Evolutionary conservation across 2,329 filamentous ascomycete species (phyloP).

Genomic region (Cytospora schulzeri): DNA sequence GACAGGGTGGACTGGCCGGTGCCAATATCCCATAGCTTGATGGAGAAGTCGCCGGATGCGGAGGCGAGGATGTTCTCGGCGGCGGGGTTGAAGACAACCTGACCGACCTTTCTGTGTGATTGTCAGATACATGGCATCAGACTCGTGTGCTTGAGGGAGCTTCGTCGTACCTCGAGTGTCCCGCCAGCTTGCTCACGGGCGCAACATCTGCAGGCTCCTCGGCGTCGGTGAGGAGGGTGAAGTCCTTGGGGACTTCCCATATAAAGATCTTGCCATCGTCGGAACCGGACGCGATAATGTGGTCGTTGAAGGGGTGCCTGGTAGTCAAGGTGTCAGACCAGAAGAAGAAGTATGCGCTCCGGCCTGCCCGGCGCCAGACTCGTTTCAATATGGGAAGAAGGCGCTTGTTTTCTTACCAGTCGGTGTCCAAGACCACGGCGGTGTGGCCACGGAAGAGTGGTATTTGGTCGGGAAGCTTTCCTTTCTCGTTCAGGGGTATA

Average conservation of each 20-base stretch:
- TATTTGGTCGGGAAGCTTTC: slow-evolving; percentile 88
- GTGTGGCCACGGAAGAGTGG: slow-evolving; percentile 97
- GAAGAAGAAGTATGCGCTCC: not conserved
- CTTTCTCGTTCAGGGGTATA: slow-evolving; percentile 85
- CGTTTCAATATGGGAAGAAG: not conserved
- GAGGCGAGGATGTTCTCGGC: slow-evolving; percentile 95
- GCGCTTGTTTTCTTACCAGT: slow-evolving; percentile 69
- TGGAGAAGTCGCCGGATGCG: slow-evolving; percentile 88
- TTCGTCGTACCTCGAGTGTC: slow-evolving; percentile 74
- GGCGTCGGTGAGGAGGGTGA: slow-evolving; percentile 80
- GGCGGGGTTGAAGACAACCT: slow-evolving; percentile 96
- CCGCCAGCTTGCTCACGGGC: slow-evolving; percentile 78
- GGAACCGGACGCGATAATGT: slow-evolving; percentile 86
- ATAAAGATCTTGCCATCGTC: slow-evolving; percentile 97
- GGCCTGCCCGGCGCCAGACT: not conserved
- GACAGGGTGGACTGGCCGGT: slow-evolving; percentile 73
- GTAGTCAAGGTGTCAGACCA: not conserved
- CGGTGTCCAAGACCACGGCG: slow-evolving; percentile 91
- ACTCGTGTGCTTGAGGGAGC: slow-evolving; percentile 21
- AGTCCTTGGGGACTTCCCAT: slow-evolving; percentile 90
- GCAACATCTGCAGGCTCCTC: slow-evolving; percentile 82
- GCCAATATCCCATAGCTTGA: slow-evolving; percentile 95
- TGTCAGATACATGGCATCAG: slow-evolving; percentile 2
- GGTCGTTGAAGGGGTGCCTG: slow-evolving; percentile 96
- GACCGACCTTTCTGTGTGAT: slow-evolving; percentile 81